Evolutionary conservation across 768 basidiomycete species (phyloP).

Genomic region (Saitozyma podzolica): DNA sequence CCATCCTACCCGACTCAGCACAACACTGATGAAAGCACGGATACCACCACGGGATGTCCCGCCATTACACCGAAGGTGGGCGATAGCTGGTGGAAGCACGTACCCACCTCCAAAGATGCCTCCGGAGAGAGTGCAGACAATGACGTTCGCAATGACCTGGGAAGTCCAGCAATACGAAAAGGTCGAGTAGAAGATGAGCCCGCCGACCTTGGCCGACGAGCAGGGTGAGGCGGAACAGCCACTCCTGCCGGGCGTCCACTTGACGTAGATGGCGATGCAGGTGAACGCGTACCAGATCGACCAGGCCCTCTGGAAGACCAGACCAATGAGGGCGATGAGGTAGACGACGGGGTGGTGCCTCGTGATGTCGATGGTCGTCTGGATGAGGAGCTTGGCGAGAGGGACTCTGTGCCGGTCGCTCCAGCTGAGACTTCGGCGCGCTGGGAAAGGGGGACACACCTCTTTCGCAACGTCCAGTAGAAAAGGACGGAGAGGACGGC

Average conservation of each 20-base stretch:
- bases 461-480: too few relatives aligned
- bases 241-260: constrained; percentile 79
- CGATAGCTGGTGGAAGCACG: background rate
- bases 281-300: constrained; percentile 81
- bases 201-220: constrained; percentile 73
- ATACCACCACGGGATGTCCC: too few relatives aligned
- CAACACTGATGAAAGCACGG: too few relatives aligned
- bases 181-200: constrained; percentile 77
- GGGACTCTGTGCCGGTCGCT: too few relatives aligned
- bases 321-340: constrained; percentile 68
- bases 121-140: constrained; percentile 75
- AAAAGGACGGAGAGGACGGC: too few relatives aligned
- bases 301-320: constrained; percentile 70
- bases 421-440: too few relatives aligned
- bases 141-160: constrained; percentile 73
- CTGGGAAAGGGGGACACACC: too few relatives aligned
- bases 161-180: too few relatives aligned
- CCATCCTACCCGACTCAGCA: constrained; percentile 56
- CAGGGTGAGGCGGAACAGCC: too few relatives aligned
- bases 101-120: constrained; percentile 65
- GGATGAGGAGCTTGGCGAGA: too few relatives aligned
- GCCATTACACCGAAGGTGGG: too few relatives aligned
- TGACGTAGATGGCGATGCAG: constrained; percentile 68
- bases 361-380: constrained; percentile 77
- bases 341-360: constrained; percentile 81